Base-by-base conservation (phyloP, 106 monocot genomes). In the Ottelia alismoides region DNA sequence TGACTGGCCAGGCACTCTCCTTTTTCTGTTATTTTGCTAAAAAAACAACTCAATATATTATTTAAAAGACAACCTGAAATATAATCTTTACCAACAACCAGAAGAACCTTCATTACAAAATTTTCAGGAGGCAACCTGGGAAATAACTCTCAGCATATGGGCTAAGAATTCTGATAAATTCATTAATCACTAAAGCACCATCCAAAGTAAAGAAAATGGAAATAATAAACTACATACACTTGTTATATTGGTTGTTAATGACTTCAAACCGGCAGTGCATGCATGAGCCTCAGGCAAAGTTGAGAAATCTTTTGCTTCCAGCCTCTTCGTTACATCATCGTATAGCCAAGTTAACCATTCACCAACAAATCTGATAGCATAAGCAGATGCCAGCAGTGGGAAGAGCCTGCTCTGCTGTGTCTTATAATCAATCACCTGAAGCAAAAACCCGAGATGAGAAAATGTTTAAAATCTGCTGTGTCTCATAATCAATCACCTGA, bases 351-450 rank as follows among this genome's bases (percentile, higher is more conserved):
- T 78, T 61, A 88, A 57, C 87, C 87, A 88, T 43, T 88, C 82
- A 23, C 87, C 87, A 27, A 88, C 82, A 75, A 88, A 88, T 55
- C 82, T 78, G 52, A 82, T 82, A 58, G 87, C 87, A 76, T 82
- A 88, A 22, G 87, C 87, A 56, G 87, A 82, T 44, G 87, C 82
- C 56, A 88, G 69, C 65, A 88, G 61, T 6, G 87, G 87, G 49
- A 88, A 82, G 62, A 88, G 78, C 60, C 87, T 75, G 56, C 61
- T 88, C 72, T 88, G 87, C 55, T 88, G 87, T 59, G 87, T 88
- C 61, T 78, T 88, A 46, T 82, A 88, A 70, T 88, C 68, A 58
- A 88, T 64, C 56, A 88, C 87, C 87, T 88, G 49, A 22, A 68
- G 23, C 45, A 60, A 60, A 40, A 14, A 5, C 40, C 6, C 6